Conservation (phyloP, 1,284 basidiomycete species). For the Rhodotorula sp. region DNA sequence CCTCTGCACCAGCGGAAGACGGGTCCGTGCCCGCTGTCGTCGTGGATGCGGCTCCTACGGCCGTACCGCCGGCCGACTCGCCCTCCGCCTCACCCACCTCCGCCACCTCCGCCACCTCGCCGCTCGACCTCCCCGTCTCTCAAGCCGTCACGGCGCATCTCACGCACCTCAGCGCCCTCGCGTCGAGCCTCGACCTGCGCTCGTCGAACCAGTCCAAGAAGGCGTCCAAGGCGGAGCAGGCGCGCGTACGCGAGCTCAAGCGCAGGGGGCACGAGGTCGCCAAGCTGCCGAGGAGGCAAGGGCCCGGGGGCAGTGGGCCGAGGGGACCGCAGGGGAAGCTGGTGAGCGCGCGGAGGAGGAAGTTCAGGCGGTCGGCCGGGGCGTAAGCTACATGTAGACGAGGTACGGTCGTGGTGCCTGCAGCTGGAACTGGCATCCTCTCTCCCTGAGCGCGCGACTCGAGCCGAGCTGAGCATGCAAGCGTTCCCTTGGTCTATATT, state of each 20-base stretch:
- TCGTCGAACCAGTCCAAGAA: conserved; percentile 45
- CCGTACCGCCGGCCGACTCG: too few species aligned
- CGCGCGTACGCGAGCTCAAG: conserved; percentile 36
- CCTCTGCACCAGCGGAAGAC: too few species aligned
- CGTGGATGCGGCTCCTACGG: too few species aligned
- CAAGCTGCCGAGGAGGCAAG: conserved; percentile 1
- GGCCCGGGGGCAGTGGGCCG: neutral
- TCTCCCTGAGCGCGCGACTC: too few species aligned
- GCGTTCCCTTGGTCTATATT: too few species aligned
- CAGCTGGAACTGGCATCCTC: neutral
- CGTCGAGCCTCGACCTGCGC: conserved; percentile 27
- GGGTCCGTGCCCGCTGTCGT: neutral
- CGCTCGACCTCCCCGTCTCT: conserved; percentile 13
- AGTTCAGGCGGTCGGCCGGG: conserved; percentile 24
- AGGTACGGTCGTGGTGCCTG: neutral
- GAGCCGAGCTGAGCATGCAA: too few species aligned
- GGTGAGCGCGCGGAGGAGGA: conserved; percentile 21
- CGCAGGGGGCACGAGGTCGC: conserved; percentile 30
- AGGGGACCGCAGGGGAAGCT: conserved; percentile 21
- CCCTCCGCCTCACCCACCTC: too few species aligned
- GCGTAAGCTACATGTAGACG: neutral
- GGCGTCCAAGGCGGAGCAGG: conserved; percentile 31
- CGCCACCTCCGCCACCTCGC: neutral
- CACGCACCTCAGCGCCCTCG: conserved; percentile 11
- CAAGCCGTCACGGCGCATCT: conserved; percentile 1